Percentiles rank a stretch among this genome's conserved stretches.
These are phyloP conservation scores for Carex myosuroides DNA, from an alignment of 176 grass and related monocot genomes.

Conservation along the genomic window DNA sequence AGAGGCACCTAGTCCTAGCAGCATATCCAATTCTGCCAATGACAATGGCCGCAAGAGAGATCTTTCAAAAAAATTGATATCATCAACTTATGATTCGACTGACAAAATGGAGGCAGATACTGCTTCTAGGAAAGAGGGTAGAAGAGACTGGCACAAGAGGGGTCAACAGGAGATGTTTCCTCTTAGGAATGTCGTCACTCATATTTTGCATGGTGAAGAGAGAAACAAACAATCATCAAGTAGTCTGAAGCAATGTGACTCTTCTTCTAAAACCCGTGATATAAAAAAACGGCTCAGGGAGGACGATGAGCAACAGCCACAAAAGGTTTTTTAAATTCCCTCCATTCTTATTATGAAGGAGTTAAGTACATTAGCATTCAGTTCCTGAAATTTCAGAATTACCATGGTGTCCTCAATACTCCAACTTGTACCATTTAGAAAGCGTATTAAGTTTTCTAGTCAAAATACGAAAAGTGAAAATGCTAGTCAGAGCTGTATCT, in stretches of 20 bases:
- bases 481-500: neutral
- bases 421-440: neutral
- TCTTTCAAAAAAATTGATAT: constrained; percentile 30
- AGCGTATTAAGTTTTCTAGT: neutral
- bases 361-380: neutral
- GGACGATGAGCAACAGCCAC: constrained; percentile 55
- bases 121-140: constrained; percentile 40
- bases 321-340: constrained; percentile 43
- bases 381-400: neutral
- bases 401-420: neutral
- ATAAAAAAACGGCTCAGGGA: constrained; percentile 45
- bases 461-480: neutral
- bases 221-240: constrained; percentile 26
- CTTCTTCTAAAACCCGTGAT: constrained; percentile 38
- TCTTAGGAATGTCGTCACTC: constrained; percentile 59
- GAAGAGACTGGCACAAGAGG: constrained; percentile 51
- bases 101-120: constrained; percentile 36
- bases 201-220: constrained; percentile 79
- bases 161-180: constrained; percentile 74
- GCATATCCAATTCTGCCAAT: constrained; percentile 8
- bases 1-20: constrained; percentile 22
- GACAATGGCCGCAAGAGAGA: constrained; percentile 29
- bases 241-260: constrained; percentile 34
- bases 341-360: neutral
- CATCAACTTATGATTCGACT: constrained; percentile 14